Conservation (phyloP, 495 filamentous ascomycete genomes). For the Sporormia fimetaria region DNA sequence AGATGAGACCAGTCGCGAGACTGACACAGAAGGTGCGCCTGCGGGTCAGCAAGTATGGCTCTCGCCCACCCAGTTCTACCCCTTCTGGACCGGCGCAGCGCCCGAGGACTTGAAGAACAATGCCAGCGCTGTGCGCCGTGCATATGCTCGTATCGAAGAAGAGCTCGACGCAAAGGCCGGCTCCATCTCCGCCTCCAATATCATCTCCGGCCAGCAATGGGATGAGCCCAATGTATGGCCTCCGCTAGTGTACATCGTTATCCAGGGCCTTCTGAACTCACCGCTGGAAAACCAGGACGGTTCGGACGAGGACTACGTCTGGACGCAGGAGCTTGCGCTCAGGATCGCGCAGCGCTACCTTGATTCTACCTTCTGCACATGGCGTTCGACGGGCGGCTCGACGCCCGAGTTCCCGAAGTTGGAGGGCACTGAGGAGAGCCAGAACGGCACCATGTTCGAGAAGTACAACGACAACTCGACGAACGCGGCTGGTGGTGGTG, state of each 20-base stretch:
- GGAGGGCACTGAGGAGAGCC: conserved; percentile 2
- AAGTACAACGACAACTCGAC: conserved; percentile 24
- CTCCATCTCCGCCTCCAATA: conserved; percentile 26
- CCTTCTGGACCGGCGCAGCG: conserved; percentile 28
- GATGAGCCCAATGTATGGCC: conserved; percentile 30
- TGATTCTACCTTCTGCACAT: conserved; percentile 28
- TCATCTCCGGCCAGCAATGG: conserved; percentile 27
- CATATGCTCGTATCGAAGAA: conserved; percentile 12
- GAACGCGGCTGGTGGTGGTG: conserved; percentile 23
- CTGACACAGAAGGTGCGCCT: conserved; percentile 18
- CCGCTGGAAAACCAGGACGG: conserved; percentile 6
- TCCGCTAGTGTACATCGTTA: conserved; percentile 25
- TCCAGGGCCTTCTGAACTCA: conserved; percentile 25
- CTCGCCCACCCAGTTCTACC: conserved; percentile 24
- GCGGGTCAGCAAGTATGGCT: conserved; percentile 17
- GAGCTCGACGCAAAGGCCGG: conserved; percentile 17
- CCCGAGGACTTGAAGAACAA: conserved; percentile 22
- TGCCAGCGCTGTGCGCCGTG: conserved; percentile 17
- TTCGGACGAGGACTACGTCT: conserved; percentile 17
- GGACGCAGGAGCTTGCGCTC: conserved; percentile 20
- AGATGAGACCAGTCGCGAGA: conserved; percentile 10
- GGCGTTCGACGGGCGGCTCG: conserved; percentile 25
- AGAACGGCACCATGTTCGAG: conserved; percentile 27
- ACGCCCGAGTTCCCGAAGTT: conserved; percentile 14
- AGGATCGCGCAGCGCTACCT: conserved; percentile 26